Evolutionary conservation across 2,329 filamentous ascomycete species (phyloP), one percentile per base, ranked within the genome.

Genomic region (Cercospora canescens): DNA sequence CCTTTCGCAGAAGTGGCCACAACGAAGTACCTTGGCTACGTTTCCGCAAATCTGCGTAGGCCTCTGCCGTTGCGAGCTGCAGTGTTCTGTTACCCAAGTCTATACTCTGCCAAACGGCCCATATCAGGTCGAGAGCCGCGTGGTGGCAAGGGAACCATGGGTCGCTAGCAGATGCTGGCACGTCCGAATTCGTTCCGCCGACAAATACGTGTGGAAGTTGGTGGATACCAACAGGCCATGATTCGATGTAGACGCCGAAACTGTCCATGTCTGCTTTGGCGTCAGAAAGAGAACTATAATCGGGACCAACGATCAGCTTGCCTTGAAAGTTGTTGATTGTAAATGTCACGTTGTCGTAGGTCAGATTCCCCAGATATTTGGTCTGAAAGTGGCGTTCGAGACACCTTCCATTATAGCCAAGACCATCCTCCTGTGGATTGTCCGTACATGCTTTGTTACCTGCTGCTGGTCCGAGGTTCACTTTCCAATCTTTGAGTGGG

Each of bases 141-240:
- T 84, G 82, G 67, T 84, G 82, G 45, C 80, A 75, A 72, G 78
- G 84, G 74, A 84, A 84, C 30, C 74, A 73, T 7, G 81, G 81
- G 56, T 84, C 81, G 16, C 77, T 79, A 1, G 81, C 80, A 16
- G 79, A 81, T 1, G 77, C 69, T 26, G 67, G 60, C 9, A 72
- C 63, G 35, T 72, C 70, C 55, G 58, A 60, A 26, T 67, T 63
- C 26, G 66, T 65, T 41, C 66, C 66, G 16, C 66, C 66, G 54
- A 67, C 54, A 55, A 67, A 67, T 6, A 67, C 12, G 39, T 67
- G 65, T 14, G 65, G 65, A 9, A 32, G 34, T 39, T 67, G 65
- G 54, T 67, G 65, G 34, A 62, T 26, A 4, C 28, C 34, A 6
- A 58, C 62, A 6, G 11, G 18, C 34, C 65, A 59, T 24, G 68